Evolutionary conservation across 768 basidiomycete species (phyloP), one percentile per base, ranked within the genome.

Genomic region (Kwoniella newhampshirensis): DNA sequence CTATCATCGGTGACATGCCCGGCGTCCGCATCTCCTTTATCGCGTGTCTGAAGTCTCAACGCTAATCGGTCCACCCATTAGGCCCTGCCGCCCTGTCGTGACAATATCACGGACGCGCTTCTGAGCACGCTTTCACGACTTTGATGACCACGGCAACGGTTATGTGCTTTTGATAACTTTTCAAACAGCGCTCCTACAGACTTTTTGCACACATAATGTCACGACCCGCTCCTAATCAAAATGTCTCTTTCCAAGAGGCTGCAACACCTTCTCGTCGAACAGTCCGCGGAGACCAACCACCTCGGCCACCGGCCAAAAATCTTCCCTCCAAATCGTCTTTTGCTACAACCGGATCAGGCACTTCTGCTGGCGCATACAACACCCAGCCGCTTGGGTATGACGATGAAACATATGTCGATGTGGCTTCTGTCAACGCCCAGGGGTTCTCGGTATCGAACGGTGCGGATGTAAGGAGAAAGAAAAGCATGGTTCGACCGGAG

Each of bases 401-500:
- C 18, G 62, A 65, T 44, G 61, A 60, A 18, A 65, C 52, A 2
- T 73, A 62, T 51, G 62, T 70, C 20, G 71, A 73, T 57, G 66
- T 50, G 5, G 63, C 56, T 18, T 20, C 52, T 12, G 37, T 51
- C 32, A 63, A 70, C 28, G 56, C 56, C 1, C 63, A 65, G 45
- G 70, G 71, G 6, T 73, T 73, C 35, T 66, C 63, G 2, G 56
- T 54, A 9, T 44, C 39, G 9, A 66, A 61, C 25, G 71, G 67
- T 26, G 75, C 73, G 11, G 75, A 78, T 59, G 71, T 80, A 51
- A 63, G 81, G 56, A 80, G 96, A 73, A 97, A 96, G 82, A 93
- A 92, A 81, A 89, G 87, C 73, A 82, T 99, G 17, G 89, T 97
- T 51, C 81, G 82, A 54, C 94, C 94, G 4, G 94, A 99, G 77